Evolutionary conservation across 768 basidiomycete genomes (phyloP), one percentile per base, ranked within the genome.

Genomic region (Leccinum disarticulatum): DNA sequence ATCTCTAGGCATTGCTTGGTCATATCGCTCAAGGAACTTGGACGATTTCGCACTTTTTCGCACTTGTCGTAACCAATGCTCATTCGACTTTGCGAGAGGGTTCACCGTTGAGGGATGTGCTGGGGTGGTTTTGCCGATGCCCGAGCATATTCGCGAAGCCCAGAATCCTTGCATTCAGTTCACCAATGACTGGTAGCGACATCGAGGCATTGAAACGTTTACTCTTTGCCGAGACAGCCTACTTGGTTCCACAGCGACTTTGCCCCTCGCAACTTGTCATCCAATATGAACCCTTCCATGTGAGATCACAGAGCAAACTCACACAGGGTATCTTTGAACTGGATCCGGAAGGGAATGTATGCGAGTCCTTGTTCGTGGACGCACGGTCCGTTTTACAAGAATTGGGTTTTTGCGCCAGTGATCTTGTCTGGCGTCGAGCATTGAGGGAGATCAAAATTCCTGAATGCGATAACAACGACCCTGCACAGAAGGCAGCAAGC

Each of bases 331-430:
- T 90, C 52, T 80, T 74, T 51, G 73, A 73, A 52, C 67, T 84
- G 15, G 78, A 83, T 68, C 73, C 74, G 4, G 70, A 69, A 27
- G 78, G 78, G 52, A 52, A 65, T 6, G 61, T 78, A 31, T 78
- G 78, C 59, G 71, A 63, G 48, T 76, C 74, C 36, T 70, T 83
- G 46, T 83, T 85, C 66, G 74, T 68, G 47, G 75, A 79, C 28
- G 82, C 86, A 11, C 78, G 76, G 19, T 69, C 73, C 63, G 79
- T 79, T 19, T 70, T 81, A 36, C 67, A 70, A 28, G 83, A 89
- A 66, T 68, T 92, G 31, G 91, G 91, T 7, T 64, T 80, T 38
- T 91, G 87, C 63, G 90, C 87, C 52, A 78, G 85, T 38, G 88
- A 91, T 64, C 74, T 90, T 36, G 74, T 87, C 52, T 92, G 88